Conservation (phyloP, 2,329 filamentous ascomycete species). For the Venturia pyrina region DNA sequence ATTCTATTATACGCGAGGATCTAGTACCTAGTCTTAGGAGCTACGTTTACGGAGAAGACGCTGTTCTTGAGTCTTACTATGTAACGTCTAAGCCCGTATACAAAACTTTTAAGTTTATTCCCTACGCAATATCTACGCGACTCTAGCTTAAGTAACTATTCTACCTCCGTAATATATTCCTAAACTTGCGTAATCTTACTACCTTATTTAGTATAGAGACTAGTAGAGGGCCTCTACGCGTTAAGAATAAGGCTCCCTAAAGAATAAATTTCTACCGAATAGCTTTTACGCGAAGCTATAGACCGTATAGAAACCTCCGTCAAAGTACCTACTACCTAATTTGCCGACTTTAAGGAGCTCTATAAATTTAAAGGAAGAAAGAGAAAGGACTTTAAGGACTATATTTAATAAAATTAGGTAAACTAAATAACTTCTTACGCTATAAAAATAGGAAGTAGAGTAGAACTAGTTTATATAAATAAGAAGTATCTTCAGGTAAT, state of each 20-base stretch:
- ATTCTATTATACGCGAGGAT: too few relatives aligned
- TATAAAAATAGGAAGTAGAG: conserved; percentile 96
- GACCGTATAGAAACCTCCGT: conserved; percentile 85
- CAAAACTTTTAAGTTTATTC: too few relatives aligned
- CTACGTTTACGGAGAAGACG: too few relatives aligned
- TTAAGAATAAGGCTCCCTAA: conserved; percentile 95
- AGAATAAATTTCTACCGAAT: conserved; percentile 77
- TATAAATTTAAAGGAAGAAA: conserved; percentile 96
- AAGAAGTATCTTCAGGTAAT: conserved; percentile 86
- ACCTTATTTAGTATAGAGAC: neutral
- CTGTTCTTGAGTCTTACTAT: too few relatives aligned
- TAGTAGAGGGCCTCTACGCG: conserved; percentile 44
- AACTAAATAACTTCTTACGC: conserved; percentile 98
- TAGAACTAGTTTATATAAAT: conserved; percentile 94
- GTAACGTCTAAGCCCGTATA: too few relatives aligned
- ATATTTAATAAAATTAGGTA: conserved; percentile 86
- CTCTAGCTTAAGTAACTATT: too few relatives aligned
- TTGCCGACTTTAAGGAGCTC: conserved; percentile 92
- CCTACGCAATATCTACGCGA: too few relatives aligned
- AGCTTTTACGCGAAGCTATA: too few relatives aligned
- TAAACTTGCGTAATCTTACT: neutral
- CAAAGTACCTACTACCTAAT: conserved; percentile 85
- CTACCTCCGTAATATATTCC: neutral
- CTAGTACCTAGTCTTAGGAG: too few relatives aligned
- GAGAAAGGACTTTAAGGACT: conserved; percentile 93